Evolutionary conservation across 768 basidiomycete genomes (phyloP).

Genomic region (Pleurotus djamor): DNA sequence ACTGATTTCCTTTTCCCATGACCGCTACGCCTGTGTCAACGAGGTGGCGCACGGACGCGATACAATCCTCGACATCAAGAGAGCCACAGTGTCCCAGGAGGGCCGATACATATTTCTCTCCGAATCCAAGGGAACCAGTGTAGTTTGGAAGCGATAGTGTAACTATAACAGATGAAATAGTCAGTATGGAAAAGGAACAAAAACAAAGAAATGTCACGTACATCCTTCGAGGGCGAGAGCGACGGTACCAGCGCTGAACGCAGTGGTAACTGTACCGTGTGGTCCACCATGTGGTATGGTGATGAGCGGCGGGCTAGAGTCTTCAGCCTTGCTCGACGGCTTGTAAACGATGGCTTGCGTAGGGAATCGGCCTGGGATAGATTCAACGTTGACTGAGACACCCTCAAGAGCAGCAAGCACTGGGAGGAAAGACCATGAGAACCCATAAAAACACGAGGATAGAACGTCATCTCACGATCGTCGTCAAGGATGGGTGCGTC

Average conservation of each 20-base stretch:
- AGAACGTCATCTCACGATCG: slow-evolving; percentile 44
- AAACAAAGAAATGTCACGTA: slow-evolving; percentile 26
- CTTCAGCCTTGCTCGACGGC: slow-evolving; percentile 16
- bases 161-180: slow-evolving; percentile 26
- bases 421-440: background rate
- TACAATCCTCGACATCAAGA: slow-evolving; percentile 66
- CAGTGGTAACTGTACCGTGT: slow-evolving; percentile 44
- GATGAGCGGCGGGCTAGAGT: slow-evolving; percentile 52
- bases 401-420: background rate
- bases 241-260: slow-evolving; percentile 39
- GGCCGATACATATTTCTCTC: slow-evolving; percentile 53
- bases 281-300: slow-evolving; percentile 65
- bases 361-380: too few species aligned
- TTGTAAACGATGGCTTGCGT: too few species aligned
- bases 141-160: slow-evolving; percentile 64
- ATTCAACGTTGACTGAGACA: too few species aligned
- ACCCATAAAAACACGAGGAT: slow-evolving; percentile 2
- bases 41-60: slow-evolving; percentile 50
- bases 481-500: slow-evolving; percentile 37
- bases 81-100: slow-evolving; percentile 60
- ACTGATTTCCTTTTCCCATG: slow-evolving; percentile 45
- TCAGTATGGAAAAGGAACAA: background rate
- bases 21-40: slow-evolving; percentile 46
- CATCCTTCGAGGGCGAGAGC: slow-evolving; percentile 61
- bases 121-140: slow-evolving; percentile 65